Evolutionary conservation across 345 rosid species (phyloP).

Genomic region (Eucalyptus erythrocorys): DNA sequence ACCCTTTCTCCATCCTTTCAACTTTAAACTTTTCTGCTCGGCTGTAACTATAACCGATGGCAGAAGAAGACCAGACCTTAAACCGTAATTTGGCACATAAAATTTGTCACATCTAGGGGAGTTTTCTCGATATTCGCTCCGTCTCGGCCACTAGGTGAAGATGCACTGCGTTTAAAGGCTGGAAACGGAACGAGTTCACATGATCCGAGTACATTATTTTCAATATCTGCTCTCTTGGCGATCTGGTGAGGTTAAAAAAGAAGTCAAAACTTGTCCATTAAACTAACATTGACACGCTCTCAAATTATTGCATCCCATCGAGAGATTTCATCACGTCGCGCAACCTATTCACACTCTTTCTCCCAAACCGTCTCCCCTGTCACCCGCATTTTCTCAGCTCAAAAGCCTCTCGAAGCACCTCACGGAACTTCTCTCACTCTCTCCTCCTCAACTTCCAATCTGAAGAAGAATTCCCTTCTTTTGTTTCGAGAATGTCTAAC

Average conservation of each 20-base stretch:
- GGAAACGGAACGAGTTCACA: neutral
- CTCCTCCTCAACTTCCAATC: neutral
- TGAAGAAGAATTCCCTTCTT: neutral
- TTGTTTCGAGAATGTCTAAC: neutral
- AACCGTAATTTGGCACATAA: neutral
- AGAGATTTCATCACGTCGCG: neutral
- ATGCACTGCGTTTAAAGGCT: neutral
- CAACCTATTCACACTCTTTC: neutral
- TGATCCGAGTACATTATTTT: neutral
- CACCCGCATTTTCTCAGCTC: neutral
- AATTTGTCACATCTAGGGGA: neutral
- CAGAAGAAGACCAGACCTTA: neutral
- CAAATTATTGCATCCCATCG: neutral
- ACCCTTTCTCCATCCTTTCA: neutral
- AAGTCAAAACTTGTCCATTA: neutral
- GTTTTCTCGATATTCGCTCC: neutral
- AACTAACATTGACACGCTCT: neutral
- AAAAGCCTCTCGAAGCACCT: neutral
- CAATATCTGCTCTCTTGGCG: neutral
- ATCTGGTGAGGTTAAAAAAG: neutral
- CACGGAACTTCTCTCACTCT: neutral
- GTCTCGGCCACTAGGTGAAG: neutral
- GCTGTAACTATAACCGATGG: neutral
- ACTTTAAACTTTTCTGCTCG: neutral
- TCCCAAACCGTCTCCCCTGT: neutral